These are phyloP conservation scores for Hortiboletus campestris DNA, from an alignment of 768 basidiomycete species.

Conservation along the genomic window DNA sequence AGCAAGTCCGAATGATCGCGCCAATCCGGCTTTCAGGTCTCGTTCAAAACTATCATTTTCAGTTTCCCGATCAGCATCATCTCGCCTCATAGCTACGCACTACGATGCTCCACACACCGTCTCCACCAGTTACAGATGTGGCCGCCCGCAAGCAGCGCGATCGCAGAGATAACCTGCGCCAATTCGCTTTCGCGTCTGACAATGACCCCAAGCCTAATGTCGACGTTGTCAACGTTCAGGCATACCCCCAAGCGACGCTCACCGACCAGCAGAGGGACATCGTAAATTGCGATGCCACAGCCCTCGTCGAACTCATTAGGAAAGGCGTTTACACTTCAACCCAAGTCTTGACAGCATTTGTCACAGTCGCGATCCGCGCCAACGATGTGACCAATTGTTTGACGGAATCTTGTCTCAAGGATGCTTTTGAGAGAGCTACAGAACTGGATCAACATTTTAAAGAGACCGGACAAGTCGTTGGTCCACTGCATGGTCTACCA, in stretches of 20 bases:
- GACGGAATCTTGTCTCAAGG: slow-evolving; percentile 56
- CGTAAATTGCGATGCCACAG: slow-evolving; percentile 31
- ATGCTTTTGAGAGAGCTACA: slow-evolving; percentile 46
- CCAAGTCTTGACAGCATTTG: slow-evolving; percentile 27
- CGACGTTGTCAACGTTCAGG: slow-evolving; percentile 19
- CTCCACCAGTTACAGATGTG: slow-evolving; percentile 5
- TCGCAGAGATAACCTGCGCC: slow-evolving; percentile 19
- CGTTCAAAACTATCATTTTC: slow-evolving; percentile 3
- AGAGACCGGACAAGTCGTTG: slow-evolving; percentile 46
- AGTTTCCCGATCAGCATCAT: not conserved
- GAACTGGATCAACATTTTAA: slow-evolving; percentile 48
- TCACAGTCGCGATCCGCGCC: slow-evolving; percentile 28
- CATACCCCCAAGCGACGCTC: slow-evolving; percentile 28
- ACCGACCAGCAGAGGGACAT: slow-evolving; percentile 27
- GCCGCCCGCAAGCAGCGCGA: slow-evolving; percentile 25
- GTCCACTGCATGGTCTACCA: slow-evolving; percentile 45
- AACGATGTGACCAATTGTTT: slow-evolving; percentile 47
- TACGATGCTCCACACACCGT: slow-evolving; percentile 6
- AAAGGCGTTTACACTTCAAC: slow-evolving; percentile 23
- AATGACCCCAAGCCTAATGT: not conserved
- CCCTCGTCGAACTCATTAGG: slow-evolving; percentile 21
- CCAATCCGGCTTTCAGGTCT: no score
- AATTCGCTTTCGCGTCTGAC: not conserved
- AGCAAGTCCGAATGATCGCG: slow-evolving; percentile 10
- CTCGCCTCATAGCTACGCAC: not conserved